A percentile compares a stretch with the other conserved stretches of the same genome.
These are phyloP conservation scores for Erodium chrysanthum DNA, from an alignment of 441 rosid species.

Conservation along the genomic window DNA sequence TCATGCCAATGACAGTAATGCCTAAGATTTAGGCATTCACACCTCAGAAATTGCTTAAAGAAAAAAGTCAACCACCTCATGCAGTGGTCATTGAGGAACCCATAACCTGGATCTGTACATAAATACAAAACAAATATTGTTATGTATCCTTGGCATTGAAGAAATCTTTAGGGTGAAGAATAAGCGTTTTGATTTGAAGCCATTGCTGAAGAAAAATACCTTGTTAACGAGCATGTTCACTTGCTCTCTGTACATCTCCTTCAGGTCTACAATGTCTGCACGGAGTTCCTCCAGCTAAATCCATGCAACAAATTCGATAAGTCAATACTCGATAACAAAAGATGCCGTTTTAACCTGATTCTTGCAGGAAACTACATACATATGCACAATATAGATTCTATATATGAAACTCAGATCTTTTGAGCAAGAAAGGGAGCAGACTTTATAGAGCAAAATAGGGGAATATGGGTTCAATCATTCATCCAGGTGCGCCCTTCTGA, in stretches of 20 bases:
- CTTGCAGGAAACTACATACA: not conserved
- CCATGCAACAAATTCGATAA: conserved; percentile 16
- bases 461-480: not conserved
- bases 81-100: conserved; percentile 3
- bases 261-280: conserved; percentile 84
- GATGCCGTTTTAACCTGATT: not conserved
- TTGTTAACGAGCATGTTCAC: conserved; percentile 89
- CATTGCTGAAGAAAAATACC: conserved; percentile 30
- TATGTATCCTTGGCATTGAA: not conserved
- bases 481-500: not conserved
- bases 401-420: not conserved
- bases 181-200: not conserved
- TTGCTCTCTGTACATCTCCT: conserved; percentile 99
- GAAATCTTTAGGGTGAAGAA: not conserved
- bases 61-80: not conserved
- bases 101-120: conserved; percentile 8
- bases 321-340: conserved; percentile 10
- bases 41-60: not conserved
- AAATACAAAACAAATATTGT: not conserved
- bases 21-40: not conserved
- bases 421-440: not conserved
- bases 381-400: too few relatives aligned
- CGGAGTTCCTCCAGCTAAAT: conserved; percentile 94
- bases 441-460: not conserved
- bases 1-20: not conserved